A percentile compares a stretch with the other conserved stretches of the same genome.
These are phyloP conservation scores for Earliella scabrosa DNA, from an alignment of 1,284 basidiomycete genomes.

Conservation along the genomic window DNA sequence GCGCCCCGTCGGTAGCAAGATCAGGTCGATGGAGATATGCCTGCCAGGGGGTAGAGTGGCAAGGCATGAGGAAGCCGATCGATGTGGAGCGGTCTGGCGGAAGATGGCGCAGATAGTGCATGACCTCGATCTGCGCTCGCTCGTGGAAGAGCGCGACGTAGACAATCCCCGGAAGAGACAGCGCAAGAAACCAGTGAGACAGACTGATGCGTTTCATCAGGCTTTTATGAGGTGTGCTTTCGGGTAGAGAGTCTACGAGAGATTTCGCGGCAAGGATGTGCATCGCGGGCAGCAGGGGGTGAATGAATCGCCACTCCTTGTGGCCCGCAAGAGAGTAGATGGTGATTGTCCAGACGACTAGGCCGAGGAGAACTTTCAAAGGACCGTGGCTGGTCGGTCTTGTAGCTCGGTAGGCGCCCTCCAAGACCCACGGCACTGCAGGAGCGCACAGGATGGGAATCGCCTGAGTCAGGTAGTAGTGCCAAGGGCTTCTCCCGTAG, in stretches of 20 bases:
- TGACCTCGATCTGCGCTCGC: conserved; percentile 76
- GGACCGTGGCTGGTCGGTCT: conserved; percentile 23
- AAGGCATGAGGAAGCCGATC: conserved; percentile 92
- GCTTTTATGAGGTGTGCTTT: conserved; percentile 13
- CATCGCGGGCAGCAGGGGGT: conserved; percentile 88
- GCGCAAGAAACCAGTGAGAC: conserved; percentile 50
- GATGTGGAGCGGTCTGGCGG: conserved; percentile 55
- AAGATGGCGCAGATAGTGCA: conserved; percentile 62
- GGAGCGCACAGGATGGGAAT: conserved; percentile 84
- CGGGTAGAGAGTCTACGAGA: conserved; percentile 52
- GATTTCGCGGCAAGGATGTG: conserved; percentile 81
- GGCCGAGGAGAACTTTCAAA: conserved; percentile 52
- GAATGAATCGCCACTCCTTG: conserved; percentile 98
- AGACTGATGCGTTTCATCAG: conserved; percentile 15
- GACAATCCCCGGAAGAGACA: conserved; percentile 61
- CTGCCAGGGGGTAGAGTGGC: conserved; percentile 97
- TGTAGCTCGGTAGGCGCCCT: conserved; percentile 55
- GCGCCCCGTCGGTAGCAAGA: conserved; percentile 50
- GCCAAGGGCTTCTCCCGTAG: conserved; percentile 88
- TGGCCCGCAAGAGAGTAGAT: conserved; percentile 84
- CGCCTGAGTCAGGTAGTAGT: conserved; percentile 90
- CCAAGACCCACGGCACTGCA: conserved; percentile 70
- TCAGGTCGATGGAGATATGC: conserved; percentile 82
- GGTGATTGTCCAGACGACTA: conserved; percentile 66
- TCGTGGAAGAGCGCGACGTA: conserved; percentile 80